These are phyloP conservation scores for Solanum piurae DNA, from an alignment of 257 asterid genomes.

Conservation along the genomic window DNA sequence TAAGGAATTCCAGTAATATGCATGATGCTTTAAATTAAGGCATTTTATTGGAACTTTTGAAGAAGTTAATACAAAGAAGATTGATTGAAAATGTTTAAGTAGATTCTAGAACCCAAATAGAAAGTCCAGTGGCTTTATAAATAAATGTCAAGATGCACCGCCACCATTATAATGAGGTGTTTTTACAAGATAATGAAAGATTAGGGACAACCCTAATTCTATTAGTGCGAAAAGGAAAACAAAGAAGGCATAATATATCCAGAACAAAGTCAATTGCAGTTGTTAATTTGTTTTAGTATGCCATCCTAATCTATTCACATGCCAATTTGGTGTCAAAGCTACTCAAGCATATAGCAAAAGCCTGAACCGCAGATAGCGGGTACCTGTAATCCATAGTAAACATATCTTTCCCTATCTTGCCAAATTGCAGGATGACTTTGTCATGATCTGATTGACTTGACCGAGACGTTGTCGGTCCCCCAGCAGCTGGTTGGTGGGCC, in stretches of 20 bases:
- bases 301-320: slow-evolving; percentile 37
- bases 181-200: neutral
- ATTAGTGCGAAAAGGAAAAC: neutral
- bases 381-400: slow-evolving; percentile 69
- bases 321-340: slow-evolving; percentile 78
- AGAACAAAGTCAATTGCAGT: neutral
- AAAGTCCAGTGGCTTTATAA: neutral
- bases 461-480: slow-evolving; percentile 20
- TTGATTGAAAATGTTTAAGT: neutral
- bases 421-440: slow-evolving; percentile 54
- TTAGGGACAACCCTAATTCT: neutral
- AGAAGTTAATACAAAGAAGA: neutral
- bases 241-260: neutral
- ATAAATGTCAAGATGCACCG: neutral
- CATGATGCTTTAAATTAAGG: neutral
- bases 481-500: slow-evolving; percentile 20
- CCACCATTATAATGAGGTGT: neutral
- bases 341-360: slow-evolving; percentile 66
- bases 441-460: slow-evolving; percentile 35
- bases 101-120: neutral
- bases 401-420: slow-evolving; percentile 60
- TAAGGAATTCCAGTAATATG: neutral
- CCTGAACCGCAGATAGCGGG: slow-evolving; percentile 65
- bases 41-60: neutral
- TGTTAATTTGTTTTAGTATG: neutral